Conservation (phyloP, 805 yeast genomes). For the Ogataea populi-albae region DNA sequence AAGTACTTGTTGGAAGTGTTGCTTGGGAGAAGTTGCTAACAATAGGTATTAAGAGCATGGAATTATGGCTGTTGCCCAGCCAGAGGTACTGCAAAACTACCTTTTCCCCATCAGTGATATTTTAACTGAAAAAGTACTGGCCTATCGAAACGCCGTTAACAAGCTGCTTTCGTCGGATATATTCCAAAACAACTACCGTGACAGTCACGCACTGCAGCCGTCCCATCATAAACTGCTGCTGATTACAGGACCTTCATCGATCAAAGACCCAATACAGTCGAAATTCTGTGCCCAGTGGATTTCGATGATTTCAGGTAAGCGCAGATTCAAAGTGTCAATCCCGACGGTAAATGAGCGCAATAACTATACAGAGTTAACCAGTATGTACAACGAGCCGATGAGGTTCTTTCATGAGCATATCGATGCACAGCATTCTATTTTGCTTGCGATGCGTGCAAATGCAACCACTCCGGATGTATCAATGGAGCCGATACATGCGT, state of each 20-base stretch:
- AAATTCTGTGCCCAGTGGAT: slow-evolving; percentile 44
- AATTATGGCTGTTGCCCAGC: slow-evolving; percentile 39
- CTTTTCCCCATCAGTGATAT: slow-evolving; percentile 35
- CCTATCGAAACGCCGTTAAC: slow-evolving; percentile 30
- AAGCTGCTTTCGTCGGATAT: slow-evolving; percentile 14
- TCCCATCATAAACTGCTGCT: slow-evolving; percentile 30
- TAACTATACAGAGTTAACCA: slow-evolving; percentile 3
- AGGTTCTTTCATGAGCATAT: slow-evolving; percentile 8
- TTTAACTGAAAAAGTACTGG: slow-evolving; percentile 30
- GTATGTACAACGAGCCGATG: slow-evolving; percentile 8
- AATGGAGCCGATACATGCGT: slow-evolving; percentile 12
- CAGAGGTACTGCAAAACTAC: slow-evolving; percentile 41
- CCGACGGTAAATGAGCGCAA: slow-evolving; percentile 5
- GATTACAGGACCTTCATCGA: slow-evolving; percentile 39
- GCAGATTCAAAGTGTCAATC: slow-evolving; percentile 11
- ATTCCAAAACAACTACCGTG: neutral
- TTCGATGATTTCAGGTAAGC: slow-evolving; percentile 23
- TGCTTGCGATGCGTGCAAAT: slow-evolving; percentile 39
- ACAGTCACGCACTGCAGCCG: no score
- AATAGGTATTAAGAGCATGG: slow-evolving; percentile 28
- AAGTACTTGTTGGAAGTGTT: slow-evolving; percentile 1
- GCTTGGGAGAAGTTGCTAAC: slow-evolving; percentile 8
- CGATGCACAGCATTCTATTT: slow-evolving; percentile 16
- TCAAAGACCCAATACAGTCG: slow-evolving; percentile 34
- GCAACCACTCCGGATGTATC: slow-evolving; percentile 30